A percentile compares a stretch with the other conserved stretches of the same genome.
phyloP scores from a whole-genome alignment of 2,329 filamentous ascomycete species.

The Diplocarpon rosae region DNA sequence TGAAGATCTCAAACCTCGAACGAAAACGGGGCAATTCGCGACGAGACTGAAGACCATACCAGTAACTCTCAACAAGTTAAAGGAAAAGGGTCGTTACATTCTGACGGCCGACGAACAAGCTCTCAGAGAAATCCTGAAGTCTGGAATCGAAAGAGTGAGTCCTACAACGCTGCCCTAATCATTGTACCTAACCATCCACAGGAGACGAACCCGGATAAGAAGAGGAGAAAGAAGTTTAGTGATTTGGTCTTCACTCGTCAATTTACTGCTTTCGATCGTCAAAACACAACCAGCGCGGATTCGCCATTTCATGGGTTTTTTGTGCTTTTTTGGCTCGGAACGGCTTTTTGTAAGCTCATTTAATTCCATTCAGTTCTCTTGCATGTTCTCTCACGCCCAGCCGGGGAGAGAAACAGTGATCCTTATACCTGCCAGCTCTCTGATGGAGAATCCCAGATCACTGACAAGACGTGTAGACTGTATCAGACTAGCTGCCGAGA shows the following conservation, averaged over 20 bases:
- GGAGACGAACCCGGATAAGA: slow-evolving; percentile 21
- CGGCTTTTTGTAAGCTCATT: slow-evolving; percentile 54
- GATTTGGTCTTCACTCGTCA: slow-evolving; percentile 61
- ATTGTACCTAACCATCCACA: background rate
- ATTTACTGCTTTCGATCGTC: slow-evolving; percentile 64
- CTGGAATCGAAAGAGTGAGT: slow-evolving; percentile 19
- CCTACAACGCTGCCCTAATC: background rate
- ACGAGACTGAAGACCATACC: slow-evolving; percentile 21
- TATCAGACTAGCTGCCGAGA: slow-evolving; percentile 39
- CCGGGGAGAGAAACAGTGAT: too few relatives aligned
- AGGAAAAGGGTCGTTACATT: slow-evolving; percentile 22
- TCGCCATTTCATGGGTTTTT: slow-evolving; percentile 73
- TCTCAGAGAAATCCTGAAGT: slow-evolving; percentile 20
- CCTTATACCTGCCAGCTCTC: background rate
- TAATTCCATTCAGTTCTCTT: too few relatives aligned
- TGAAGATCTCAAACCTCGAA: slow-evolving; percentile 12
- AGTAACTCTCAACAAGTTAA: slow-evolving; percentile 22
- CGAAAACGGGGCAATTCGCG: slow-evolving; percentile 7
- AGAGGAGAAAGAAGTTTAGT: slow-evolving; percentile 28
- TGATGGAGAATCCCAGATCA: background rate
- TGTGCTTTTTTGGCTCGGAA: slow-evolving; percentile 65
- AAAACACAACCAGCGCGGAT: slow-evolving; percentile 52
- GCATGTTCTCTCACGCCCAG: too few relatives aligned
- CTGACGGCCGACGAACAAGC: slow-evolving; percentile 22
- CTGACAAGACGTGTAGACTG: slow-evolving; percentile 29